Conservation (phyloP, 1,284 basidiomycete species). For the Cystobasidiaceae sp. region DNA sequence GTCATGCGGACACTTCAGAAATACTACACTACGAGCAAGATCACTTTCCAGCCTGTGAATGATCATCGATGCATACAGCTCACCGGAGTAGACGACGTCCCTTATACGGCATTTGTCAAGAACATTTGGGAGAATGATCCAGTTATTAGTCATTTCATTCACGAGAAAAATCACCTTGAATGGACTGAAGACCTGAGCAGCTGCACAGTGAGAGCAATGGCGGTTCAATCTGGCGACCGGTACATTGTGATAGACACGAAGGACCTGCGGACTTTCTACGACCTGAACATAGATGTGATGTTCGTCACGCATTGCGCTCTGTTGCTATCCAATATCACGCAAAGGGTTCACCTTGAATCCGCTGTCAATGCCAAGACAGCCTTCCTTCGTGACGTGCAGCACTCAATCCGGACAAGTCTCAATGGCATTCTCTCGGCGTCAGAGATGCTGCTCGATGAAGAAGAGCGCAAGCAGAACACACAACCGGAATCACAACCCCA, state of each 20-base stretch:
- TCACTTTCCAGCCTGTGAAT: not conserved
- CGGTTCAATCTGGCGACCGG: not conserved
- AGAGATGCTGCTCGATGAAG: not conserved
- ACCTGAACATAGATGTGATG: not conserved
- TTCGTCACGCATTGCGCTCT: not conserved
- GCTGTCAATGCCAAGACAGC: not conserved
- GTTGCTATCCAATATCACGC: not conserved
- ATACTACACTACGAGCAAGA: not conserved
- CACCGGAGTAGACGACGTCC: not conserved
- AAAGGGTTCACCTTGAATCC: not conserved
- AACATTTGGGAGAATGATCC: not conserved
- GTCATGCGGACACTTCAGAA: not conserved
- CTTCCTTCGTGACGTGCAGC: not conserved
- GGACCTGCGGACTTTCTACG: not conserved
- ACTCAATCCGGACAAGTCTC: not conserved
- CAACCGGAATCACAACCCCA: not conserved
- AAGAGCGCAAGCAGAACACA: not conserved
- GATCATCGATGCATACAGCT: not conserved
- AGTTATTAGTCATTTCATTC: not conserved
- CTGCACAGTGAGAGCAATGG: not conserved
- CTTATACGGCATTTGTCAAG: not conserved
- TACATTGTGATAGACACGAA: not conserved
- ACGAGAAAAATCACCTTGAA: not conserved
- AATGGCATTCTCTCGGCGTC: not conserved
- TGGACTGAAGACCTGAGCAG: not conserved